These are phyloP conservation scores for Calophaca sinica DNA, from an alignment of 306 rosid species.

Conservation along the genomic window DNA sequence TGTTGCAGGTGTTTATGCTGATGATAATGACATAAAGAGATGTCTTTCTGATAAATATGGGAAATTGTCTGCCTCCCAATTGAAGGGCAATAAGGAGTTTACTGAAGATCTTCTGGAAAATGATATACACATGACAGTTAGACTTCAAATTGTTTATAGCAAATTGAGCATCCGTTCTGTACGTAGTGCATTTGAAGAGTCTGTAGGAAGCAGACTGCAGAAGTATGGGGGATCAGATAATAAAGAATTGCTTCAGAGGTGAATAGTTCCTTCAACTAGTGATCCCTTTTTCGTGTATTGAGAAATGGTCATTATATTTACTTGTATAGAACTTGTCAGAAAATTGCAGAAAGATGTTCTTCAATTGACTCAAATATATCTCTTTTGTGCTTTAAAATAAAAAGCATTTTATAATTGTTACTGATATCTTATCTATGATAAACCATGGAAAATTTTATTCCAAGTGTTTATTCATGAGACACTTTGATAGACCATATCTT, in stretches of 20 bases:
- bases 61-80: constrained; percentile 58
- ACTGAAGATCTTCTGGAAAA: constrained; percentile 69
- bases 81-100: constrained; percentile 68
- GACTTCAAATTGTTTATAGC: constrained; percentile 86
- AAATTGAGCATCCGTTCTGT: constrained; percentile 88
- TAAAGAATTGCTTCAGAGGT: constrained; percentile 85
- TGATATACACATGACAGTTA: constrained; percentile 80
- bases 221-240: constrained; percentile 78
- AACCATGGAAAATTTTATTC: no score
- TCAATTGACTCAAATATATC: no score
- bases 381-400: no score
- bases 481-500: neutral
- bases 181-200: constrained; percentile 87
- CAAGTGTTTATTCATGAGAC: neutral
- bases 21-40: constrained; percentile 61
- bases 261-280: constrained; percentile 40
- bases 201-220: constrained; percentile 78
- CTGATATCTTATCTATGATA: no score
- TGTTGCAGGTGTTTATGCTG: constrained; percentile 83
- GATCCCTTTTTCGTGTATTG: neutral
- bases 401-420: no score
- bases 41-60: constrained; percentile 66
- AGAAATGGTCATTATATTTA: neutral
- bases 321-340: neutral
- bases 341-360: no score